Evolutionary conservation across 257 asterid species (phyloP), one percentile per base, ranked within the genome.

Genomic region (Solanum sejunctum): DNA sequence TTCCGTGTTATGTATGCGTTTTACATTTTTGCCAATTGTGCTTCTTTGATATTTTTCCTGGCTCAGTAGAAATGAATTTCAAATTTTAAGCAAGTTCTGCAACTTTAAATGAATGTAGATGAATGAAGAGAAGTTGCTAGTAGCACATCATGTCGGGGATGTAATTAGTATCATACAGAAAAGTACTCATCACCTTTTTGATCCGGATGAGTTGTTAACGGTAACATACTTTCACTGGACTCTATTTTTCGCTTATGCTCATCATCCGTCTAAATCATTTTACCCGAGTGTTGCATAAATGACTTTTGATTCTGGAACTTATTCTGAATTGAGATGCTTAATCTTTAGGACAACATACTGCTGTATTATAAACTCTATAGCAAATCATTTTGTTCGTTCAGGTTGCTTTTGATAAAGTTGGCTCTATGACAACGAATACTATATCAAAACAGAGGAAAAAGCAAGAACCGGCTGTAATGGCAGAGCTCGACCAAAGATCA

Each of bases 381-480:
- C 7, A 3, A 15, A 77, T 23, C 26, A 52, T 57, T 56, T 51
- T 28, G 12, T 75, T 87, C 88, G 15, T 63, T 26, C 71, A 96
- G 99, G 95, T 91, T 88, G 98, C 97, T 21, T 96, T 91, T 84
- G 99, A 94, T 52, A 91, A 92, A 89, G 91, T 94, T 73, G 98
- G 99, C 45, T 91, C 90, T 71, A 94, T 94, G 98, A 91, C 95
- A 32, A 92, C 94, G 11, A 92, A 92, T 41, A 93, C 87, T 71
- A 91, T 96, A 87, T 92, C 97, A 21, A 96, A 96, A 91, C 96
- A 96, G 88, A 87, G 98, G 95, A 96, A 96, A 84, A 96, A 96
- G 88, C 99, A 96, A 87, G 99, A 92, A 91, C 93, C 98, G 12
- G 99, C 98, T 3, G 99, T 96, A 36, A 93, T 93, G 98, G 99